phyloP scores from a whole-genome alignment of 768 basidiomycete species.

The Collybiopsis luxurians region DNA sequence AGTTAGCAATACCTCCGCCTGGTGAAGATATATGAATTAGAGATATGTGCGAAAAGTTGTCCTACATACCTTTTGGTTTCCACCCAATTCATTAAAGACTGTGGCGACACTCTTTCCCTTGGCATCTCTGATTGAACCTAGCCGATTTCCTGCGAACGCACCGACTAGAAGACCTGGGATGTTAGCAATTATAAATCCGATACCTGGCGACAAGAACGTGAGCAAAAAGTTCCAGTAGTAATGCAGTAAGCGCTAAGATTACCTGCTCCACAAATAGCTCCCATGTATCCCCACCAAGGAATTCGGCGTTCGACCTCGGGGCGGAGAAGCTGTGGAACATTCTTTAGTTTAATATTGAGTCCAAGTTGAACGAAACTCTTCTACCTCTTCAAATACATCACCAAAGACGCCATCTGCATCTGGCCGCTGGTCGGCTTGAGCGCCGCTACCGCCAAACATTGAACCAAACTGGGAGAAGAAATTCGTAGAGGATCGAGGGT shows the following conservation, averaged over 20 bases:
- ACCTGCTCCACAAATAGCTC: constrained; percentile 50
- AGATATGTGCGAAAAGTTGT: neutral
- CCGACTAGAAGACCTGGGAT: constrained; percentile 71
- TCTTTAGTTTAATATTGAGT: neutral
- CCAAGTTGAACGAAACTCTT: constrained; percentile 13
- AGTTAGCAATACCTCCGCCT: constrained; percentile 63
- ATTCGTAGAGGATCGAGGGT: constrained; percentile 64
- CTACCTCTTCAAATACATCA: constrained; percentile 89
- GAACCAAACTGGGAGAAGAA: constrained; percentile 78
- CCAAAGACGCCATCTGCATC: constrained; percentile 82
- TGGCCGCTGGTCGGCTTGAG: constrained; percentile 46
- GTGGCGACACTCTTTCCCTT: constrained; percentile 92
- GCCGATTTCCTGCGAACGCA: constrained; percentile 83
- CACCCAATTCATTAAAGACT: constrained; percentile 77
- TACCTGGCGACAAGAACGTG: constrained; percentile 63
- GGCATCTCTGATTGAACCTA: constrained; percentile 89
- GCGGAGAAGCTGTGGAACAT: constrained; percentile 54
- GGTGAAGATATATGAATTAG: neutral
- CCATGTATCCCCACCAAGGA: constrained; percentile 72
- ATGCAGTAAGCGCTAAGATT: neutral
- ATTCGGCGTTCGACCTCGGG: constrained; percentile 74
- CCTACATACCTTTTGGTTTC: constrained; percentile 53
- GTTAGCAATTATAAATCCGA: constrained; percentile 44
- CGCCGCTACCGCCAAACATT: constrained; percentile 53
- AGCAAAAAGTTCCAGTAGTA: constrained; percentile 40